Base-by-base conservation (phyloP, 768 basidiomycete genomes). In the Podaxis mareebaensis region DNA sequence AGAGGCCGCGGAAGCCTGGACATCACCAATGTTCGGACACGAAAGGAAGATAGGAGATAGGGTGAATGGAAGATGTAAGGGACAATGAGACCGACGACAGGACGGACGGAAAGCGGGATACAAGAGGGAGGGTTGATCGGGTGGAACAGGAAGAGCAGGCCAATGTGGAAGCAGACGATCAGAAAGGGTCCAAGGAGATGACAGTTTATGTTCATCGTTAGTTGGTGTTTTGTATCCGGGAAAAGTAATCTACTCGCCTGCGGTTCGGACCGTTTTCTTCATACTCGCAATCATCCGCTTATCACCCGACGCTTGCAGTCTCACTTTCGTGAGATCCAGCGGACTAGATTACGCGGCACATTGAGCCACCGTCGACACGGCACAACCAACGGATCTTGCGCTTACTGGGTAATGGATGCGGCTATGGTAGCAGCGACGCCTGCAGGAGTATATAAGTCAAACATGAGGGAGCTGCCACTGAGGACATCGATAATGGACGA, bases 261-360 rank as follows among this genome's bases (percentile, higher is more conserved):
- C 91, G 5, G 89, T 92, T 71, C 83, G 79, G 60, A 93, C 80
- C 0, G 94, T 96, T 82, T 95, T 95, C 74, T 82, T 80, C 5
- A 96, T 81, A 65, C 89, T 91, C 72, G 86, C 78, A 72, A 95
- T 78, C 94, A 96, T 95, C 60, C 90, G 84, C 76, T 93, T 95
- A 78, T 96, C 94, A 46, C 93, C 94, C 0, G 92, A 92, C 4
- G 94, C 93, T 74, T 96, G 94, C 64, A 96, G 78, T 60, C 94
- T 85, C 72, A 95, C 92, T 81, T 96, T 96, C 26, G 94, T 96
- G 61, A 96, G 81, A 79, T 95, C 92, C 54, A 95, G 78, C 30
- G 93, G 92, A 73, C 90, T 91, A 61, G 8, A 20, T 5, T 3
- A n/a, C 26, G n/a, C 36, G 42, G 17, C 24, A 51, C 17, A 22